Percentiles rank a stretch among this genome's conserved stretches.
Conservation (phyloP, 768 basidiomycete genomes). For the Phlegmacium glaucopus region DNA sequence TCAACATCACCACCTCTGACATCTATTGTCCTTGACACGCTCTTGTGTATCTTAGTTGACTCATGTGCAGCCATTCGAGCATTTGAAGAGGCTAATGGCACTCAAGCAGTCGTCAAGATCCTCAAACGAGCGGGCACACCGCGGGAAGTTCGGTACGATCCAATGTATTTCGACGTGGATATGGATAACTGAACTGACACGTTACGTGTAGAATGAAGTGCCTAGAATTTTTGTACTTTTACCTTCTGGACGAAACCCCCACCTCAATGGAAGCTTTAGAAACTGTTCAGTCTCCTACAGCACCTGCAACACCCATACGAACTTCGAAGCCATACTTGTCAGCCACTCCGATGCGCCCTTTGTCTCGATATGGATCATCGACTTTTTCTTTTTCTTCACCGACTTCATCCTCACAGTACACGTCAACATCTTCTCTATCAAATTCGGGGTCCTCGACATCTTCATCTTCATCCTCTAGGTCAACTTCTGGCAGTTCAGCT, state of each 20-base stretch:
- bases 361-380: constrained; percentile 37
- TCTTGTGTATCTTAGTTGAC: constrained; percentile 89
- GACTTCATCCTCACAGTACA: constrained; percentile 3
- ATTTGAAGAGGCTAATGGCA: constrained; percentile 76
- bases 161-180: not conserved
- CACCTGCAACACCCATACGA: constrained; percentile 38
- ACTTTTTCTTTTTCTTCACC: constrained; percentile 27
- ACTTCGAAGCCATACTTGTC: constrained; percentile 37
- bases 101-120: constrained; percentile 82
- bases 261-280: constrained; percentile 2
- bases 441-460: constrained; percentile 25
- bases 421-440: constrained; percentile 18
- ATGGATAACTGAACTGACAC: not conserved
- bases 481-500: constrained; percentile 39
- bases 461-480: constrained; percentile 29
- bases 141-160: constrained; percentile 77
- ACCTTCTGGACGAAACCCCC: constrained; percentile 78
- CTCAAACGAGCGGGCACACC: constrained; percentile 83
- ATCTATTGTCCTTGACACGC: constrained; percentile 74
- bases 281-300: constrained; percentile 23
- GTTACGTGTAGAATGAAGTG: constrained; percentile 78
- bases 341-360: constrained; percentile 32
- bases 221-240: constrained; percentile 93
- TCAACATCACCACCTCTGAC: constrained; percentile 47
- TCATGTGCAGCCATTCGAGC: constrained; percentile 66